These are phyloP conservation scores for Fusarium sp. DNA, from an alignment of 2,329 filamentous ascomycete genomes.

Conservation along the genomic window DNA sequence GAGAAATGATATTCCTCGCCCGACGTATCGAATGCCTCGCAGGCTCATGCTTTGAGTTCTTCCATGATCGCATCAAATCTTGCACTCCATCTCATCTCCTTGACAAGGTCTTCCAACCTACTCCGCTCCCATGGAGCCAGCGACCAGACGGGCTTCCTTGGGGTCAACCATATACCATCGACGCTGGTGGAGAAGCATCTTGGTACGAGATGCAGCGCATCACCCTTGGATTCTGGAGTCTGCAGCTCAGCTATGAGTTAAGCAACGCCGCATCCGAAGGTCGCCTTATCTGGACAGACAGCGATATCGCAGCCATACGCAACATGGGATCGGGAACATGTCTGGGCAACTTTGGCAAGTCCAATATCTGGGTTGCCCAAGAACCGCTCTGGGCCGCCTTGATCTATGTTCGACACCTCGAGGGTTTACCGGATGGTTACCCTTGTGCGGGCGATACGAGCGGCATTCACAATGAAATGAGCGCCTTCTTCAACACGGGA, in stretches of 20 bases:
- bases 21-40: slow-evolving; percentile 15
- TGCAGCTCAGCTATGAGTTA: slow-evolving; percentile 28
- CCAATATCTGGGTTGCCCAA: slow-evolving; percentile 6
- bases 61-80: slow-evolving; percentile 10
- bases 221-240: slow-evolving; percentile 16
- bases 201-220: slow-evolving; percentile 33
- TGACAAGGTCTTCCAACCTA: slow-evolving; percentile 12
- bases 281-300: slow-evolving; percentile 15
- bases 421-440: not conserved
- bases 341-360: not conserved
- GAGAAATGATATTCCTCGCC: slow-evolving; percentile 21
- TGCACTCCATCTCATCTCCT: slow-evolving; percentile 15
- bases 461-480: not conserved
- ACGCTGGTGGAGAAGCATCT: slow-evolving; percentile 15
- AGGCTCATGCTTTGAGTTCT: slow-evolving; percentile 21
- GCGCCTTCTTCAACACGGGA: slow-evolving; percentile 20
- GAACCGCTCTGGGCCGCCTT: slow-evolving; percentile 21
- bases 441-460: slow-evolving; percentile 20
- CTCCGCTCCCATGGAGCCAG: slow-evolving; percentile 6
- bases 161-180: slow-evolving; percentile 14
- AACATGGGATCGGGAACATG: slow-evolving; percentile 17
- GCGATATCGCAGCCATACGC: slow-evolving; percentile 9
- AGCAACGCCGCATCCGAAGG: slow-evolving; percentile 25
- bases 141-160: slow-evolving; percentile 9
- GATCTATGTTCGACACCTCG: slow-evolving; percentile 11